These are phyloP conservation scores for Sporothrix inflata DNA, from an alignment of 2,329 filamentous ascomycete genomes.

Conservation along the genomic window DNA sequence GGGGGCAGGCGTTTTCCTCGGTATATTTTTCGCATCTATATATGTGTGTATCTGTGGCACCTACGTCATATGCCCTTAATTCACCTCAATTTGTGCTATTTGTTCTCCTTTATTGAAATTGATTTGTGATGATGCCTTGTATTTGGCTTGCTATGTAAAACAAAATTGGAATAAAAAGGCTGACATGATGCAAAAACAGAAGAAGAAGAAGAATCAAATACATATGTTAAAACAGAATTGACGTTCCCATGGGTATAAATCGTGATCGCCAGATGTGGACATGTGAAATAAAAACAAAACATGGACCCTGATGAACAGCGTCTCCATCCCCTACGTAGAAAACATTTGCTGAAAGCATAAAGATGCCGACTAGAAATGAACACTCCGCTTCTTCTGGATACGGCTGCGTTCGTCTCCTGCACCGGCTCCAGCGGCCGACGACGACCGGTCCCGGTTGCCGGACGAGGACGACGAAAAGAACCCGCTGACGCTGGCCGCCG, in stretches of 20 bases:
- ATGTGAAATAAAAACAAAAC: not conserved
- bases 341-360: constrained; percentile 26
- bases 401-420: constrained; percentile 36
- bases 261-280: not conserved
- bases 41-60: constrained; percentile 2
- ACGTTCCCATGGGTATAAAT: constrained; percentile 17
- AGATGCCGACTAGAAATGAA: constrained; percentile 36
- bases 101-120: not conserved
- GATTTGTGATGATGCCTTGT: not conserved
- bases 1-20: constrained; percentile 14
- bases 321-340: not conserved
- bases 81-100: not conserved
- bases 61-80: not conserved
- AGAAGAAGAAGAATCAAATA: not conserved
- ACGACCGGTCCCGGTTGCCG: constrained; percentile 31
- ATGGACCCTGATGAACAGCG: not conserved
- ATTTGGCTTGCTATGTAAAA: not conserved
- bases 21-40: constrained; percentile 20
- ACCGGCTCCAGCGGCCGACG: constrained; percentile 26
- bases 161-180: not conserved
- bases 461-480: constrained; percentile 34
- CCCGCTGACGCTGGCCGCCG: constrained; percentile 35
- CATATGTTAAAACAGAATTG: not conserved
- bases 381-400: constrained; percentile 44
- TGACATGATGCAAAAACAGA: not conserved